Conservation (phyloP, 2,329 filamentous ascomycete genomes). For the Alternaria angustiovoidea region DNA sequence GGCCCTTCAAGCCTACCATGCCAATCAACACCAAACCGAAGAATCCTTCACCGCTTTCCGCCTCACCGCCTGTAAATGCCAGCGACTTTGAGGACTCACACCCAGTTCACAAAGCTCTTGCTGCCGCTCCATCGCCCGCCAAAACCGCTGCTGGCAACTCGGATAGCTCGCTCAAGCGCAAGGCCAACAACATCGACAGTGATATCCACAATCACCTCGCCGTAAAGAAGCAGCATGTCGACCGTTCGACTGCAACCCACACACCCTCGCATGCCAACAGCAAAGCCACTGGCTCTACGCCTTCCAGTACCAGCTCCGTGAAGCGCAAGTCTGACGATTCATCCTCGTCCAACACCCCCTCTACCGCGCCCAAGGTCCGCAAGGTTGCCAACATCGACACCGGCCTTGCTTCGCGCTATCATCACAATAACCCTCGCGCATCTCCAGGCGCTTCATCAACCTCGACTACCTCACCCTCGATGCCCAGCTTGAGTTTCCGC, state of each 20-base stretch:
- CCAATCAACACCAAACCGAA: conserved; percentile 61
- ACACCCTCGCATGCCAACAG: conserved; percentile 43
- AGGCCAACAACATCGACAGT: conserved; percentile 51
- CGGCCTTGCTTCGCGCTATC: conserved; percentile 48
- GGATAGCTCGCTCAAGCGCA: conserved; percentile 50
- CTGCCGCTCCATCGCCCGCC: conserved; percentile 44
- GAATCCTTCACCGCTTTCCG: conserved; percentile 69
- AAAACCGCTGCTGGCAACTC: conserved; percentile 45
- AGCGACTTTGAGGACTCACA: conserved; percentile 63
- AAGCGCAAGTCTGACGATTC: conserved; percentile 58
- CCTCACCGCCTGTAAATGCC: conserved; percentile 67
- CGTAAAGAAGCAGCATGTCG: conserved; percentile 44
- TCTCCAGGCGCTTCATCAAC: conserved; percentile 48
- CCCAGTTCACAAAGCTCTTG: conserved; percentile 49
- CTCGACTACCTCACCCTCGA: conserved; percentile 43
- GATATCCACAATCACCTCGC: conserved; percentile 48
- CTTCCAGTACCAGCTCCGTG: conserved; percentile 42
- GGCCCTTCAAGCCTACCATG: conserved; percentile 40
- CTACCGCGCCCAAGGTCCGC: conserved; percentile 38
- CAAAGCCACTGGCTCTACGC: conserved; percentile 39
- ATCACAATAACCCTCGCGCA: conserved; percentile 40
- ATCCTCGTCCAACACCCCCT: conserved; percentile 41
- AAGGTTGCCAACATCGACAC: conserved; percentile 48
- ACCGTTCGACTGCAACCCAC: conserved; percentile 39
- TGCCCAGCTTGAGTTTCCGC: conserved; percentile 51